These are phyloP conservation scores for Leccinum disarticulatum DNA, from an alignment of 768 basidiomycete species.

Conservation along the genomic window DNA sequence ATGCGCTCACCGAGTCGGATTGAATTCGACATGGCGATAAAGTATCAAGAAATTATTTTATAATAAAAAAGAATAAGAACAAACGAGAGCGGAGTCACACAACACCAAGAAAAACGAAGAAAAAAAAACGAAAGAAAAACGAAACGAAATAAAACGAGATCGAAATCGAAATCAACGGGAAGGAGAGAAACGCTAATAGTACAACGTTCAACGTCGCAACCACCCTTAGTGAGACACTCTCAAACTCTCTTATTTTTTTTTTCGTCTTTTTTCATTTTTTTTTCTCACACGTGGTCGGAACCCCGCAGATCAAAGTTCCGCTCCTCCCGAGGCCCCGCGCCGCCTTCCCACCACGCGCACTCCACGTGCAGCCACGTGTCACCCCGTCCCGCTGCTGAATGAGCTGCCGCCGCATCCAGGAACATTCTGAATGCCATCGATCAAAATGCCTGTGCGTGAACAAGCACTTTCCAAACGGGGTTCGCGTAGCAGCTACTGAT, in stretches of 20 bases:
- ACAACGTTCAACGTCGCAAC: neutral
- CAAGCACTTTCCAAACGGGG: no score
- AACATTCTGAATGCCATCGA: neutral
- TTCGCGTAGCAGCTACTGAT: neutral
- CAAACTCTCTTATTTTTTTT: constrained; percentile 14
- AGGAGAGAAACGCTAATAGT: neutral
- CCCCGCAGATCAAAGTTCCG: neutral
- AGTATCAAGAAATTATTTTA: constrained; percentile 15
- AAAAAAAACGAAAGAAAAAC: neutral
- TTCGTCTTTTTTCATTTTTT: constrained; percentile 1
- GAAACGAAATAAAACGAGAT: neutral
- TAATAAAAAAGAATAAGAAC: neutral
- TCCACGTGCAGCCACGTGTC: constrained; percentile 23
- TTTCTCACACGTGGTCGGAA: constrained; percentile 21
- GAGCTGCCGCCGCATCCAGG: neutral
- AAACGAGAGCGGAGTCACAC: neutral
- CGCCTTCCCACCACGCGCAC: constrained; percentile 10
- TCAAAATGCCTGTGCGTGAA: neutral
- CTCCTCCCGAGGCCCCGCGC: neutral
- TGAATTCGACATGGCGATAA: constrained; percentile 16
- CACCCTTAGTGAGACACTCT: neutral
- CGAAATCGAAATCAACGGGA: neutral
- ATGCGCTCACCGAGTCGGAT: constrained; percentile 26
- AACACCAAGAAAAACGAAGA: constrained; percentile 8
- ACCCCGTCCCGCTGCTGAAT: no score